These are phyloP conservation scores for Ogataea hybrid DNA, from an alignment of 1,139 yeast species.

Conservation along the genomic window DNA sequence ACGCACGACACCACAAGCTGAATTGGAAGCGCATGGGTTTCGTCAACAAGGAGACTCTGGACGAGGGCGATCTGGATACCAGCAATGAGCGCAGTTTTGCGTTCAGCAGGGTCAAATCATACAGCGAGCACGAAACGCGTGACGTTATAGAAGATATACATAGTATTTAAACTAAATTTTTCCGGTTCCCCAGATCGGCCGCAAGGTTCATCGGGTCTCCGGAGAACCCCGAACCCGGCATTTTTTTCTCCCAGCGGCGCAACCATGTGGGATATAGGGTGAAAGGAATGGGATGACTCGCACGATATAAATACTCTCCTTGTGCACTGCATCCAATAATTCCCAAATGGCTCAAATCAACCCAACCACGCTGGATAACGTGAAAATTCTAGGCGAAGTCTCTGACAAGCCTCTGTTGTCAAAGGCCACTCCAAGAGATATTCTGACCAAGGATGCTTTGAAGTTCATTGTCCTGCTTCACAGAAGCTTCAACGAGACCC, in stretches of 20 bases:
- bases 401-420: constrained; percentile 57
- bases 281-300: constrained; percentile 9
- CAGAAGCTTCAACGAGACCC: constrained; percentile 61
- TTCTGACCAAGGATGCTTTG: constrained; percentile 56
- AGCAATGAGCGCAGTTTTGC: constrained; percentile 74
- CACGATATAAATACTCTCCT: not conserved
- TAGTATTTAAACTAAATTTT: not conserved
- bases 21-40: constrained; percentile 65
- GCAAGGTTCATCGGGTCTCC: constrained; percentile 9
- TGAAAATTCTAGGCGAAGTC: constrained; percentile 62
- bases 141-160: not conserved
- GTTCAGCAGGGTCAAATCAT: constrained; percentile 62
- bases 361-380: constrained; percentile 49
- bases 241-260: constrained; percentile 5
- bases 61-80: constrained; percentile 51
- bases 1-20: constrained; percentile 58
- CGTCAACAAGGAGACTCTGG: constrained; percentile 45
- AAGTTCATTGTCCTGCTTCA: constrained; percentile 71
- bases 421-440: constrained; percentile 44
- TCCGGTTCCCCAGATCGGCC: constrained; percentile 12
- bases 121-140: constrained; percentile 17
- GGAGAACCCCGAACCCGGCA: constrained; percentile 10
- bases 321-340: not conserved
- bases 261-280: constrained; percentile 10
- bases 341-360: constrained; percentile 27